Percentiles rank a stretch among this genome's conserved stretches.
These are phyloP conservation scores for Aspergillus transmontanensis DNA, from an alignment of 2,329 filamentous ascomycete species.

Conservation along the genomic window DNA sequence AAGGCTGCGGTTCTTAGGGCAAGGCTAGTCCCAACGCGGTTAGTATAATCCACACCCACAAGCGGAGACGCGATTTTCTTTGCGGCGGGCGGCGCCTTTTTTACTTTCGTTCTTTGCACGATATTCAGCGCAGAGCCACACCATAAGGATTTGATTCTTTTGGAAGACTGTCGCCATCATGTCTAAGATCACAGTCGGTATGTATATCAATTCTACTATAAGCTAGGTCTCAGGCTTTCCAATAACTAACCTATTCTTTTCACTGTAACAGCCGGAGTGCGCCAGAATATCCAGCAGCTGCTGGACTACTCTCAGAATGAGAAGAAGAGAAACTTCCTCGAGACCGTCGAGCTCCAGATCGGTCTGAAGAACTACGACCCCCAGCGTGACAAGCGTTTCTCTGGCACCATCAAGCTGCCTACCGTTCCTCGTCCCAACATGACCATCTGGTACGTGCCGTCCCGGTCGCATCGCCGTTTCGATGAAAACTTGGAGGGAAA, in stretches of 20 bases:
- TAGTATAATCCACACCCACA: constrained; percentile 39
- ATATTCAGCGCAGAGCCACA: constrained; percentile 61
- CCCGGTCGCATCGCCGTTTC: constrained; percentile 9
- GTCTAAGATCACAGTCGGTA: constrained; percentile 62
- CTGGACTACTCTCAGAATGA: constrained; percentile 93
- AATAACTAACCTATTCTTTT: constrained; percentile 6
- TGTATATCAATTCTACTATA: constrained; percentile 24
- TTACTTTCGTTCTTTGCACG: constrained; percentile 28
- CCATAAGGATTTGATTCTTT: constrained; percentile 75
- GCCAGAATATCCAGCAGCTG: constrained; percentile 88
- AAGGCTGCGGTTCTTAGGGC: constrained; percentile 19
- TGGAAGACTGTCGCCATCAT: constrained; percentile 77
- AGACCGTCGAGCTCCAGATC: constrained; percentile 82
- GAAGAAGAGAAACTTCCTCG: constrained; percentile 98
- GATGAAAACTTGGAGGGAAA: background rate
- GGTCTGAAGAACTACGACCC: constrained; percentile 99
- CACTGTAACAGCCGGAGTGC: constrained; percentile 73
- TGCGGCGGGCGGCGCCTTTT: constrained; percentile 27
- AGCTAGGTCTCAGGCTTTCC: background rate
- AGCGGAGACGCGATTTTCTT: constrained; percentile 41
- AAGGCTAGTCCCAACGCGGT: constrained; percentile 19
- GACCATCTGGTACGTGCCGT: constrained; percentile 69
- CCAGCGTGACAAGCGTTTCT: constrained; percentile 99
- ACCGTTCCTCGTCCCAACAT: constrained; percentile 88
- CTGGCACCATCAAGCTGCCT: constrained; percentile 94